These are phyloP conservation scores for Yarrowia sp. DNA, from an alignment of 805 yeast genomes.

Conservation along the genomic window DNA sequence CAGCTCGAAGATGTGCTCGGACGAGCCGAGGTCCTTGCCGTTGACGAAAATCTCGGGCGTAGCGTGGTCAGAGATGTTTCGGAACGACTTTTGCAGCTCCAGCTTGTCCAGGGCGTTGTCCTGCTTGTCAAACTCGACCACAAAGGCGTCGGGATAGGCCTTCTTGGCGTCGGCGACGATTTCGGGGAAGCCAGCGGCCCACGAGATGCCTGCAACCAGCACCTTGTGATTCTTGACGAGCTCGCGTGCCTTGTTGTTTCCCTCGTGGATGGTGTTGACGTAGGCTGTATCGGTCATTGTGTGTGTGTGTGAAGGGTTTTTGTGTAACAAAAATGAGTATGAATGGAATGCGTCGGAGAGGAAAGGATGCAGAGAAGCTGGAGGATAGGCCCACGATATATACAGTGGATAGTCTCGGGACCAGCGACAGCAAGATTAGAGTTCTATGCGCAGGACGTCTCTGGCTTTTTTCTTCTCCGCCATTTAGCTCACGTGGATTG, in stretches of 20 bases:
- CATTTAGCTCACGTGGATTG: conserved; percentile 20
- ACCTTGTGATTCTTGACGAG: conserved; percentile 6
- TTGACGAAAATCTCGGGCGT: neutral
- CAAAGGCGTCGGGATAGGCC: conserved; percentile 1
- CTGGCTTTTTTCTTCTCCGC: conserved; percentile 2
- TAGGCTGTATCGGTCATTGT: conserved; percentile 24
- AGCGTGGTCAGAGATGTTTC: conserved; percentile 12
- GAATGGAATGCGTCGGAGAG: neutral
- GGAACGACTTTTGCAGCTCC: conserved; percentile 24
- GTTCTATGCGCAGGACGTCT: neutral
- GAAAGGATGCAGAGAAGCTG: neutral
- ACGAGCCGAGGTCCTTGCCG: conserved; percentile 12
- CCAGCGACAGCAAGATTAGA: neutral
- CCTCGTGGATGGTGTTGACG: conserved; percentile 5
- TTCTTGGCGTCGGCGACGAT: conserved; percentile 7
- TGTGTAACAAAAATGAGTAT: no score
- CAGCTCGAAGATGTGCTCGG: conserved; percentile 4
- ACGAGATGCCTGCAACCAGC: conserved; percentile 6
- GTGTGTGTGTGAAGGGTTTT: no score
- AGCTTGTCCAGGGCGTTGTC: neutral
- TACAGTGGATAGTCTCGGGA: conserved; percentile 17
- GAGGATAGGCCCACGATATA: neutral
- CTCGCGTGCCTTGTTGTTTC: conserved; percentile 23
- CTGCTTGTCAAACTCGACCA: conserved; percentile 20
- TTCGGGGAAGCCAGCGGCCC: neutral